Base-by-base conservation (phyloP, 2,329 filamentous ascomycete species). In the Trichoderma brevicompactum region DNA sequence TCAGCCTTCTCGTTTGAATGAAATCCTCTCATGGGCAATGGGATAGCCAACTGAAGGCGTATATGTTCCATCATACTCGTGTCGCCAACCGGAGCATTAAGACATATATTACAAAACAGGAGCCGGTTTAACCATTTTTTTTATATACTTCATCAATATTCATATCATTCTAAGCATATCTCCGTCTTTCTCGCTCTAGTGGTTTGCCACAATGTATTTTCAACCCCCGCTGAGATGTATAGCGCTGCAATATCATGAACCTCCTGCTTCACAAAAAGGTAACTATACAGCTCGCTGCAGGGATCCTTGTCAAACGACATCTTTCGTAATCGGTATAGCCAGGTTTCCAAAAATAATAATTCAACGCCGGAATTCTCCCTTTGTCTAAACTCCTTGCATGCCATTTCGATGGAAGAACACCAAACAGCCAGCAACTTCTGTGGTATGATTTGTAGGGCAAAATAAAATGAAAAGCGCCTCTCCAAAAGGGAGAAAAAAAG, bases 341-440 rank as follows among this genome's bases (percentile, higher is more conserved):
- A 32, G 17, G 34, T 15, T 34, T 52, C 46, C 38, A 46, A 63
- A 55, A 3, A 1, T 1, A 54, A 41, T 4, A n/a, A 60, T 67
- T 53, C 65, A 65, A 71, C 69, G 59, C 59, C 59, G 15, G 23
- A 46, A 40, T 50, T 54, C 17, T 43, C 52, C 66, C 59, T 32
- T 70, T 71, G 72, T 64, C 53, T 74, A 70, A 74, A 66, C 63
- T 59, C 65, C 65, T 41, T 52, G 58, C 68, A 70, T 72, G 62
- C 65, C 64, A 17, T 43, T 23, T 28, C 17, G 19, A 28, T 23
- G 17, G 19, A 15, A 36, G 23, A 23, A 55, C 38, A 28, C 17
- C 13, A 43, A 43, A 55, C 5, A 19, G 38, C 46, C 43, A 40
- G 34, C 34, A 40, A 48, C 5, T 28, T 50, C 34, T 23, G 49